Percentiles rank a stretch among this genome's conserved stretches.
Evolutionary conservation across 2,329 filamentous ascomycete genomes (phyloP).

Genomic region (Gliomastix tumulicola): DNA sequence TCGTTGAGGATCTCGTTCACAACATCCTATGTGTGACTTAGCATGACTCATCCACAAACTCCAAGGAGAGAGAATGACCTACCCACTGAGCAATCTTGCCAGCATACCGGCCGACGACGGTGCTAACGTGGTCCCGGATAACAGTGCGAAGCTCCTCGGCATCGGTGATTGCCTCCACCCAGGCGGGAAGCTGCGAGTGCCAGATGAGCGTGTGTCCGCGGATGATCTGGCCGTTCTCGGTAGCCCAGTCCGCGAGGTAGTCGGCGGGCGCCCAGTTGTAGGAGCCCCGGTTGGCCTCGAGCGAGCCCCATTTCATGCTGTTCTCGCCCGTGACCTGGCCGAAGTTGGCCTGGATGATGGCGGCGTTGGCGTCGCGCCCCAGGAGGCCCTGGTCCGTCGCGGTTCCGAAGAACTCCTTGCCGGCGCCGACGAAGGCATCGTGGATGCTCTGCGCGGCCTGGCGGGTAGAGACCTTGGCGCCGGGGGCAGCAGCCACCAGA

Average conservation of each 20-base stretch:
- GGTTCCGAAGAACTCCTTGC: conserved; percentile 59
- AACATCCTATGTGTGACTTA: no score
- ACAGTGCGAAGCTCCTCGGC: conserved; percentile 42
- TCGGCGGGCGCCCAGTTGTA: conserved; percentile 52
- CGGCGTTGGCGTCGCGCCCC: conserved; percentile 36
- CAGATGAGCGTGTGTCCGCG: conserved; percentile 61
- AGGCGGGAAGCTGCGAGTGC: conserved; percentile 51
- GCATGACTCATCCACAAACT: no score
- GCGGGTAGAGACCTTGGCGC: no score
- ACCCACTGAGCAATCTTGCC: conserved; percentile 54
- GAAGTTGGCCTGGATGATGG: conserved; percentile 53
- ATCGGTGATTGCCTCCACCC: conserved; percentile 52
- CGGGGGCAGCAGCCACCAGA: no score
- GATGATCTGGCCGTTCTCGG: conserved; percentile 46
- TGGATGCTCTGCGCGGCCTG: conserved; percentile 44
- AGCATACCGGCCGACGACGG: conserved; percentile 49
- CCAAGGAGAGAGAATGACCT: no score
- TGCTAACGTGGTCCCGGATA: conserved; percentile 52
- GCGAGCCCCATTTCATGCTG: conserved; percentile 62
- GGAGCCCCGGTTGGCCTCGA: conserved; percentile 32
- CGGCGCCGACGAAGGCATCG: conserved; percentile 29
- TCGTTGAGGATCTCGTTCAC: conserved; percentile 60
- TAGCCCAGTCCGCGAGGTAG: conserved; percentile 51
- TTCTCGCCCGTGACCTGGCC: conserved; percentile 63
- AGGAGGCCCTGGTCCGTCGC: conserved; percentile 48